Conservation (phyloP, 306 rosid genomes). For the Rosa persica region DNA sequence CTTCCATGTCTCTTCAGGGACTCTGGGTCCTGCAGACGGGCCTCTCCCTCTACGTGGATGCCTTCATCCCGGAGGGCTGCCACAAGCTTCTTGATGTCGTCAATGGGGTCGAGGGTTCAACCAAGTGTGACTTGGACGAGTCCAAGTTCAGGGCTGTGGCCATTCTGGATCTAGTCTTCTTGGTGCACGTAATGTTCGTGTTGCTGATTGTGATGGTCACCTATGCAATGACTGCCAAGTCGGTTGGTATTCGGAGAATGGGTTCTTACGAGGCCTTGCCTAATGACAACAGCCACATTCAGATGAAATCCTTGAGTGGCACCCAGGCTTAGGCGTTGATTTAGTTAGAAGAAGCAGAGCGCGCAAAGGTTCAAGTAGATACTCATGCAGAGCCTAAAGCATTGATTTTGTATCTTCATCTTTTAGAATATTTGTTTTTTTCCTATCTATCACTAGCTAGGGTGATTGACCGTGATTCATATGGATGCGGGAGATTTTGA, state of each 20-base stretch:
- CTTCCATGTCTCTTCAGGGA: conserved; percentile 61
- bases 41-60: conserved; percentile 73
- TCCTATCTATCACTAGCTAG: not conserved
- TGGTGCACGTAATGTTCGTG: conserved; percentile 61
- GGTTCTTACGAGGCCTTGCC: conserved; percentile 86
- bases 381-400: not conserved
- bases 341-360: not conserved
- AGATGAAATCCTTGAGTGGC: conserved; percentile 90
- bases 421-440: not conserved
- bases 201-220: conserved; percentile 48
- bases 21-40: conserved; percentile 87
- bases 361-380: not conserved
- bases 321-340: conserved; percentile 60
- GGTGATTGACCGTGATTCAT: too few relatives aligned
- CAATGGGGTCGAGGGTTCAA: conserved; percentile 77
- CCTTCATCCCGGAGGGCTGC: conserved; percentile 92
- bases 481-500: not conserved
- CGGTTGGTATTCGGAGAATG: conserved; percentile 45
- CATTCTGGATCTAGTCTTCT: conserved; percentile 67
- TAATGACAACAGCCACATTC: conserved; percentile 53
- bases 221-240: conserved; percentile 48
- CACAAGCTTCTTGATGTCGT: conserved; percentile 76
- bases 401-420: not conserved
- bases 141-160: conserved; percentile 79
- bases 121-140: conserved; percentile 81